Conservation (phyloP, 495 filamentous ascomycete species). For the Jackrogersella minutella region DNA sequence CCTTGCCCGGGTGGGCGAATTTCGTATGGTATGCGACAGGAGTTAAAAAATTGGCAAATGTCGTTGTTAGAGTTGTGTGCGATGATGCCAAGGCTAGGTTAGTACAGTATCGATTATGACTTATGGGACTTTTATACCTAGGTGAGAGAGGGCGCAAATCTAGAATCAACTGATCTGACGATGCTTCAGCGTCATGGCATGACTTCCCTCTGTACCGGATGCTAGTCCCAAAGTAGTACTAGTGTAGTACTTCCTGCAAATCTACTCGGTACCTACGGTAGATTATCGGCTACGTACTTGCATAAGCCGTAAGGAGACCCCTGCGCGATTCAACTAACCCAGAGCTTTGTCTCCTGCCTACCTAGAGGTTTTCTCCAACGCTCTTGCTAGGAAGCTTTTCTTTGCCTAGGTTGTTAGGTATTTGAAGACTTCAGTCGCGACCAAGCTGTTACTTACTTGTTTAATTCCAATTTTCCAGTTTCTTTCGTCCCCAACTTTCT, state of each 20-base stretch:
- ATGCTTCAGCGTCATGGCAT: not conserved
- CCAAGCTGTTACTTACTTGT: not conserved
- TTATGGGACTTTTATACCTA: too few species aligned
- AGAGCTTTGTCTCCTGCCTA: constrained; percentile 26
- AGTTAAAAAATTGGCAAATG: not conserved
- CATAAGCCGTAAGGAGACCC: not conserved
- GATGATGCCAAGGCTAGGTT: not conserved
- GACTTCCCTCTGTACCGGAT: not conserved
- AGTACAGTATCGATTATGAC: not conserved
- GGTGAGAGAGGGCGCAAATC: too few species aligned
- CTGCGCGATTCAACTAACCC: not conserved
- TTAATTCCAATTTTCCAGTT: not conserved
- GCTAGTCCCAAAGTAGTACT: not conserved
- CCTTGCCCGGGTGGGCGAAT: constrained; percentile 25
- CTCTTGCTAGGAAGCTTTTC: too few species aligned
- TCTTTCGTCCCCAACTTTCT: not conserved
- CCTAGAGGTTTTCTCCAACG: too few species aligned
- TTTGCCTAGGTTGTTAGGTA: not conserved
- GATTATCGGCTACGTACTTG: constrained; percentile 16
- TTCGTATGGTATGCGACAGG: constrained; percentile 15
- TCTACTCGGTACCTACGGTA: not conserved
- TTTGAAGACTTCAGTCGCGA: constrained; percentile 8
- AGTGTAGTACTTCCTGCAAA: not conserved
- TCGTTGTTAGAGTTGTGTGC: not conserved
- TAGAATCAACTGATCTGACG: constrained; percentile 8